phyloP scores from a whole-genome alignment of 2,329 filamentous ascomycete genomes.

The Dryadomyces quercivorus region DNA sequence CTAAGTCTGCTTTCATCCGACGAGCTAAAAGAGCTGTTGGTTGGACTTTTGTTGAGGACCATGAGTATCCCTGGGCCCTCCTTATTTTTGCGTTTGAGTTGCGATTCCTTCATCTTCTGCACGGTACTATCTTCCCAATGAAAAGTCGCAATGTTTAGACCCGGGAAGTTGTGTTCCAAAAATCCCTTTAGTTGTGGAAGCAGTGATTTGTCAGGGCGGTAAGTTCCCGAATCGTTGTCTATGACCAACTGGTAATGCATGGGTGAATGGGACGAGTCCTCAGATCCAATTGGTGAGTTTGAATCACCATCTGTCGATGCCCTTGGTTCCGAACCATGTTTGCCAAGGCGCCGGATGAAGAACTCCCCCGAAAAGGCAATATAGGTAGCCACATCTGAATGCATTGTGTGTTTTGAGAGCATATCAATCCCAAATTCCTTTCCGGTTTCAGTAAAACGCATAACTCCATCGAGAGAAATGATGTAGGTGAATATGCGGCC shows the following conservation, averaged over 20 bases:
- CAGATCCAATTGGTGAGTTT: conserved; percentile 13
- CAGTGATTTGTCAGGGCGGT: conserved; percentile 69
- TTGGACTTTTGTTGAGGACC: conserved; percentile 44
- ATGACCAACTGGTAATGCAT: conserved; percentile 78
- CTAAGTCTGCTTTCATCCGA: conserved; percentile 37
- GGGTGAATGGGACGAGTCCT: conserved; percentile 32
- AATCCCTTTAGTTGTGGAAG: conserved; percentile 62
- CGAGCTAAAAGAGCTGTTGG: conserved; percentile 36
- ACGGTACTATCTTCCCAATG: conserved; percentile 72
- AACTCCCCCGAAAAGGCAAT: conserved; percentile 91
- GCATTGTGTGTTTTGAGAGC: conserved; percentile 92
- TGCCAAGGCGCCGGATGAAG: conserved; percentile 54
- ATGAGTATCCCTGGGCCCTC: conserved; percentile 36
- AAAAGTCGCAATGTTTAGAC: conserved; percentile 59
- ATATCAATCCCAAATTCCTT: conserved; percentile 93
- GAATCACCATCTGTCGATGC: not conserved
- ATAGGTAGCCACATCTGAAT: conserved; percentile 82
- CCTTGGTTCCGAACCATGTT: not conserved
- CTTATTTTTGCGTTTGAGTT: conserved; percentile 61
- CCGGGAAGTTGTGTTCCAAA: conserved; percentile 61
- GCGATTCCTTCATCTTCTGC: conserved; percentile 61
- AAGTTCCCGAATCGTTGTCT: conserved; percentile 91
- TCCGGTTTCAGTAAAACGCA: conserved; percentile 89
- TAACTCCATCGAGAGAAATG: conserved; percentile 71
- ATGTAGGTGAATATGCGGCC: conserved; percentile 87